A percentile compares a stretch with the other conserved stretches of the same genome.
These are phyloP conservation scores for Fusarium musae DNA, from an alignment of 2,329 filamentous ascomycete genomes.

Conservation along the genomic window DNA sequence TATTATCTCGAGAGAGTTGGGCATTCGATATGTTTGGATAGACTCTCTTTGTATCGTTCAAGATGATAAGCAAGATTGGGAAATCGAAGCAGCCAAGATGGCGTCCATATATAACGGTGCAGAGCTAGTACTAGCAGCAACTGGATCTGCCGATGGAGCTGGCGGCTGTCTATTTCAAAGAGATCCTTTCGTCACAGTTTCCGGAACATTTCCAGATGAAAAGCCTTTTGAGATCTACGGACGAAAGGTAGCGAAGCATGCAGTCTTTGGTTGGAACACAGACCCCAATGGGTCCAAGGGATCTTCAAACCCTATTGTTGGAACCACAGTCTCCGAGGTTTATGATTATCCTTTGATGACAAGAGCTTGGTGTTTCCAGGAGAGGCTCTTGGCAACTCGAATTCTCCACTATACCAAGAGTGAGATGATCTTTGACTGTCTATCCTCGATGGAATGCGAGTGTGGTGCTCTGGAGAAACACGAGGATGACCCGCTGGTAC, in stretches of 20 bases:
- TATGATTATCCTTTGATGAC: slow-evolving; percentile 33
- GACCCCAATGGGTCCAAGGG: slow-evolving; percentile 6
- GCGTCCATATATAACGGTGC: slow-evolving; percentile 42
- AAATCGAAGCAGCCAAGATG: slow-evolving; percentile 45
- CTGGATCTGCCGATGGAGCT: slow-evolving; percentile 27
- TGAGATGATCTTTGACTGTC: slow-evolving; percentile 44
- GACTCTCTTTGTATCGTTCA: slow-evolving; percentile 46
- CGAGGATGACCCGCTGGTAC: slow-evolving; percentile 24
- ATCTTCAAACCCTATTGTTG: slow-evolving; percentile 9
- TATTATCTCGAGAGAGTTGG: slow-evolving; percentile 27
- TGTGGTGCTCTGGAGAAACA: slow-evolving; percentile 36
- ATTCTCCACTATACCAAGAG: slow-evolving; percentile 45
- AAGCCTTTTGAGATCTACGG: slow-evolving; percentile 32
- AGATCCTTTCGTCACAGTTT: slow-evolving; percentile 14
- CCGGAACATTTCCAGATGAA: slow-evolving; percentile 17
- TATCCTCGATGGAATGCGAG: slow-evolving; percentile 39
- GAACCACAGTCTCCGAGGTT: not conserved
- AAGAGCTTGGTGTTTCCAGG: slow-evolving; percentile 47
- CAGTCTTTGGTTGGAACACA: slow-evolving; percentile 26
- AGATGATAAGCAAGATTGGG: slow-evolving; percentile 41
- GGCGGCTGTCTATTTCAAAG: slow-evolving; percentile 39
- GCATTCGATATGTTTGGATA: slow-evolving; percentile 43
- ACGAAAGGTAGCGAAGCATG: slow-evolving; percentile 11
- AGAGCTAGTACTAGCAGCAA: slow-evolving; percentile 41
- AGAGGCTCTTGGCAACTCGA: slow-evolving; percentile 43